These are phyloP conservation scores for Candolleomyces aberdarensis DNA, from an alignment of 768 basidiomycete species.

Conservation along the genomic window DNA sequence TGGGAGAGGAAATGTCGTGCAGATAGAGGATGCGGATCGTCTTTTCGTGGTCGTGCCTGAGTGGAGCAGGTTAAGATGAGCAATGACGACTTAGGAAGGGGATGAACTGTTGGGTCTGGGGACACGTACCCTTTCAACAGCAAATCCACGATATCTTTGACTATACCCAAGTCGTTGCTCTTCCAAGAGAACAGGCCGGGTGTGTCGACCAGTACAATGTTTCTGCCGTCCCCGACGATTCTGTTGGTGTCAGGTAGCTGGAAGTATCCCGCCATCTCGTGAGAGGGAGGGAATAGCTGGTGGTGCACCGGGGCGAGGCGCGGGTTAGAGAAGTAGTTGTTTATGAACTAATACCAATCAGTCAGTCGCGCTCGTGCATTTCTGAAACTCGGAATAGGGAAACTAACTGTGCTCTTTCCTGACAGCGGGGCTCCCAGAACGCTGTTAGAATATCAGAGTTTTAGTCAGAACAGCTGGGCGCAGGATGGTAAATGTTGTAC, in stretches of 20 bases:
- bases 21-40: constrained; percentile 6
- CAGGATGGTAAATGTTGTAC: too few relatives aligned
- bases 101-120: neutral
- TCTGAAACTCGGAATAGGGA: neutral
- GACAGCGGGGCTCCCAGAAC: constrained; percentile 1
- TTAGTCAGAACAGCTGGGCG: too few relatives aligned
- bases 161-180: neutral
- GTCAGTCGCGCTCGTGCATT: neutral
- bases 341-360: constrained; percentile 3
- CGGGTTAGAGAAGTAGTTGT: constrained; percentile 1
- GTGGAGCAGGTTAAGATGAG: neutral
- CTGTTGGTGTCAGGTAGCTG: neutral
- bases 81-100: too few relatives aligned
- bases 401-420: constrained; percentile 7
- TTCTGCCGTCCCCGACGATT: neutral
- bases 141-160: neutral
- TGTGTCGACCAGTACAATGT: constrained; percentile 5
- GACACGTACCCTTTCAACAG: constrained; percentile 1
- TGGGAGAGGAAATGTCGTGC: constrained; percentile 5
- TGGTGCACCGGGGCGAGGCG: neutral
- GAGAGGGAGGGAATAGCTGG: neutral
- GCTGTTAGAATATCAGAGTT: too few relatives aligned
- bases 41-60: neutral
- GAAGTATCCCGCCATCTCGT: neutral
- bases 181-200: constrained; percentile 5